Conservation (phyloP, 345 rosid genomes). For the Eucalyptus tenuipes region DNA sequence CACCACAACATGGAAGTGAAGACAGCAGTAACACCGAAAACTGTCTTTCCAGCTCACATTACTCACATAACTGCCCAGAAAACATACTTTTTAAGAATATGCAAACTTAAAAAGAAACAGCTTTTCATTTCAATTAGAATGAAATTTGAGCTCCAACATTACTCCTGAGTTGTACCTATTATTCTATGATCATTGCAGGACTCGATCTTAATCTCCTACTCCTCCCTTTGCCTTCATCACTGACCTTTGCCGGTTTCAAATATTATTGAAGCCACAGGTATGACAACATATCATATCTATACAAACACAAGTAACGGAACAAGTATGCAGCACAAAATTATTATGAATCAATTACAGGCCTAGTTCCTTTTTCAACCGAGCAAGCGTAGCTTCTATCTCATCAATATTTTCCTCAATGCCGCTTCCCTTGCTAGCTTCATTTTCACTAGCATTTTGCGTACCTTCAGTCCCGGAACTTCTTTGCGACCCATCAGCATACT, state of each 20-base stretch:
- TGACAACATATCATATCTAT: not conserved
- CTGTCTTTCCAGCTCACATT: not conserved
- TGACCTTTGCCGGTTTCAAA: not conserved
- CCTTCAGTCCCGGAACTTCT: slow-evolving; percentile 4
- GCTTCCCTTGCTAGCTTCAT: slow-evolving; percentile 24
- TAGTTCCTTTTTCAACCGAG: slow-evolving; percentile 71
- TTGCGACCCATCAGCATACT: not conserved
- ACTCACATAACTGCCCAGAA: not conserved
- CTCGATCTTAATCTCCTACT: not conserved
- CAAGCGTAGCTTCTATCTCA: slow-evolving; percentile 87
- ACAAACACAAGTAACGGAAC: not conserved
- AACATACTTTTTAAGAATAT: not conserved
- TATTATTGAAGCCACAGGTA: not conserved
- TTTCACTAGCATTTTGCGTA: not conserved
- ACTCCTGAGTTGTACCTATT: not conserved
- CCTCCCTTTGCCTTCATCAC: not conserved
- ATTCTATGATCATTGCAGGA: not conserved
- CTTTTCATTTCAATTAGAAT: not conserved
- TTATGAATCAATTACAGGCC: slow-evolving; percentile 36
- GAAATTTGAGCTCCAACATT: not conserved
- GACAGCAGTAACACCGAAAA: not conserved
- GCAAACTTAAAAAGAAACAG: not conserved
- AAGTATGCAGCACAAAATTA: not conserved
- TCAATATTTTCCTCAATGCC: slow-evolving; percentile 64
- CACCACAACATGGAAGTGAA: not conserved